Conservation (phyloP, 2,329 filamentous ascomycete genomes). For the Dothideomycetidae sp. region DNA sequence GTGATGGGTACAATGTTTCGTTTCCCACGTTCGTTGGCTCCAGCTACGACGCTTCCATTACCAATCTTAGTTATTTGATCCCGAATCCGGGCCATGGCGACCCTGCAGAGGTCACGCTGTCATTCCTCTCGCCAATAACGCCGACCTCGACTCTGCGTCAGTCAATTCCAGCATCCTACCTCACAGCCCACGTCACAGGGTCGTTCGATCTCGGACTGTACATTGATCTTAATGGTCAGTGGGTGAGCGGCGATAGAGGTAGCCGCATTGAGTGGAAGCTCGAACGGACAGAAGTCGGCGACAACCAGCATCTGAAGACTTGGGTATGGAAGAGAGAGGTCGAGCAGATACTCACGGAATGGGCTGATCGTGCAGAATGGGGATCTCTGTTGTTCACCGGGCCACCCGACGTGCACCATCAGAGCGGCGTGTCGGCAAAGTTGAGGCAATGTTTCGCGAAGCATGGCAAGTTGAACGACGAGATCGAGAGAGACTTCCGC, state of each 20-base stretch:
- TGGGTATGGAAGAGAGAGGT: constrained; percentile 48
- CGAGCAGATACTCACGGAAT: constrained; percentile 62
- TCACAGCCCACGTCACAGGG: constrained; percentile 57
- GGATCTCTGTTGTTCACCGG: constrained; percentile 65
- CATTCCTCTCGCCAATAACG: constrained; percentile 65
- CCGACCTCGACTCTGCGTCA: constrained; percentile 68
- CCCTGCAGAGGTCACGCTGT: constrained; percentile 43
- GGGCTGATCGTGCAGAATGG: constrained; percentile 66
- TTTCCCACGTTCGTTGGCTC: constrained; percentile 46
- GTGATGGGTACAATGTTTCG: constrained; percentile 40
- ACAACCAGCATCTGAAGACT: constrained; percentile 36
- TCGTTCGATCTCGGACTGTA: constrained; percentile 38
- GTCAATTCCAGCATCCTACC: constrained; percentile 67
- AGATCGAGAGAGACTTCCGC: constrained; percentile 36
- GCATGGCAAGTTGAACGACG: constrained; percentile 48
- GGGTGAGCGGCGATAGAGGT: constrained; percentile 63
- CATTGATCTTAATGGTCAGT: constrained; percentile 44
- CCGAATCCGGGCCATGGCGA: constrained; percentile 27
- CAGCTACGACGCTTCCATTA: constrained; percentile 55
- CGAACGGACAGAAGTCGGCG: constrained; percentile 25
- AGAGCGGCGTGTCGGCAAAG: constrained; percentile 52
- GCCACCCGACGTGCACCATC: constrained; percentile 51
- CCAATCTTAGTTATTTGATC: constrained; percentile 52
- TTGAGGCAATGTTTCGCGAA: constrained; percentile 57
- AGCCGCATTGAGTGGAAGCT: constrained; percentile 59